phyloP scores from a whole-genome alignment of 2,329 filamentous ascomycete genomes.

The Stromatinia cepivora region DNA sequence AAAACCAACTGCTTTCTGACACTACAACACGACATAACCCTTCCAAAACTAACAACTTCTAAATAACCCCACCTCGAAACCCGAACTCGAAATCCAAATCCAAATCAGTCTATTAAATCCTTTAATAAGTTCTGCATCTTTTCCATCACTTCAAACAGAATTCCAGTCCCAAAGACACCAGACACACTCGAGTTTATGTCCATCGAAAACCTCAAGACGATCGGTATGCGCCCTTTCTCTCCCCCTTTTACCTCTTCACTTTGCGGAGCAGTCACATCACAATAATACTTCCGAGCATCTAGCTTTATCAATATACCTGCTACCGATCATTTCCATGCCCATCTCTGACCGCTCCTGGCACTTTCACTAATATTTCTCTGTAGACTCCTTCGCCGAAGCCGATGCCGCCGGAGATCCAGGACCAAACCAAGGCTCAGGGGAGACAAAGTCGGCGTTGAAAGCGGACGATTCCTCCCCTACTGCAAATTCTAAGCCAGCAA shows the following conservation, averaged over 20 bases:
- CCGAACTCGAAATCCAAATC: conserved; percentile 29
- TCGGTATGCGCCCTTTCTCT: conserved; percentile 60
- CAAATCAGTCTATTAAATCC: conserved; percentile 25
- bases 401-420: conserved; percentile 26
- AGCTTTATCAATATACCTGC: not conserved
- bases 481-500: conserved; percentile 1
- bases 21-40: conserved; percentile 10
- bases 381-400: conserved; percentile 25
- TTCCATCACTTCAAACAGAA: conserved; percentile 18
- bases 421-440: conserved; percentile 22
- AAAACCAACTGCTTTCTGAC: not conserved
- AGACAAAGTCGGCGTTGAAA: conserved; percentile 15
- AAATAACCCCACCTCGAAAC: conserved; percentile 30
- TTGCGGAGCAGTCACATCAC: not conserved
- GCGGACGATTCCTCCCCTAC: conserved; percentile 13
- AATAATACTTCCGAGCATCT: not conserved
- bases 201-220: conserved; percentile 98
- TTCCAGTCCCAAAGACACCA: conserved; percentile 43
- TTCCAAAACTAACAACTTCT: conserved; percentile 20
- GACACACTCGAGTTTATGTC: conserved; percentile 89
- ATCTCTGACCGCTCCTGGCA: not conserved
- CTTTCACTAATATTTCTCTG: conserved; percentile 14
- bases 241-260: not conserved
- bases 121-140: conserved; percentile 14
- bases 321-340: not conserved